Conservation (phyloP, 768 basidiomycete genomes). For the Collybia nuda region DNA sequence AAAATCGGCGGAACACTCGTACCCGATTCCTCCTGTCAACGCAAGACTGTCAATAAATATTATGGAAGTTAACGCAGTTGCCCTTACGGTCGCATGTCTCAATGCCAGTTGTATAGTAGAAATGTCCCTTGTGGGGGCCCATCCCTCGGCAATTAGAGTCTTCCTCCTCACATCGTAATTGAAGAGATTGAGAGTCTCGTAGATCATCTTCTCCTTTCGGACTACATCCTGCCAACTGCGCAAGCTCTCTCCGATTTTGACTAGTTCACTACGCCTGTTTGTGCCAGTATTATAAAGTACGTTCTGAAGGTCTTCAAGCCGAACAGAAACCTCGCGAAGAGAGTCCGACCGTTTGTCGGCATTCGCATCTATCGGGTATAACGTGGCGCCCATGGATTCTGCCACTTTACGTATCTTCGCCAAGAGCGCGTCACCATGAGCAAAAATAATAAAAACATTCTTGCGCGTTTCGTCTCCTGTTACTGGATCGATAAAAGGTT, state of each 20-base stretch:
- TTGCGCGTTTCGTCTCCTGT: conserved; percentile 87
- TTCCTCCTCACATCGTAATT: conserved; percentile 93
- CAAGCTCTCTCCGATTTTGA: conserved; percentile 81
- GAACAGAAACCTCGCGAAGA: conserved; percentile 81
- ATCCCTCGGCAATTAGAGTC: conserved; percentile 95
- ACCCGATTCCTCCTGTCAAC: conserved; percentile 77
- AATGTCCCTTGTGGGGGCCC: conserved; percentile 95
- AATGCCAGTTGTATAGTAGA: conserved; percentile 82
- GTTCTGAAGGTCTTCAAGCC: conserved; percentile 89
- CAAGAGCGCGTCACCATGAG: conserved; percentile 89
- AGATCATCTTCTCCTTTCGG: conserved; percentile 92
- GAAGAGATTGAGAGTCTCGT: conserved; percentile 93
- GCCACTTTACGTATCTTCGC: conserved; percentile 98
- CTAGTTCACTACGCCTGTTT: conserved; percentile 79
- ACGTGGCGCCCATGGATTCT: conserved; percentile 97
- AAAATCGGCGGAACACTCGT: conserved; percentile 91
- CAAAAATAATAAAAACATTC: conserved; percentile 99
- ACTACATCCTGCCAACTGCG: conserved; percentile 94
- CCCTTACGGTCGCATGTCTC: conserved; percentile 78
- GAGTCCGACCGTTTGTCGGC: conserved; percentile 90
- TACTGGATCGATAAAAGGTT: conserved; percentile 87
- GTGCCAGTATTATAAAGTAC: conserved; percentile 88
- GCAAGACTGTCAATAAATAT: conserved; percentile 18
- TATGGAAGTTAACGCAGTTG: neutral
- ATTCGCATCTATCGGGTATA: conserved; percentile 95